Evolutionary conservation across 768 basidiomycete genomes (phyloP).

Genomic region (Tulasnella sp.): DNA sequence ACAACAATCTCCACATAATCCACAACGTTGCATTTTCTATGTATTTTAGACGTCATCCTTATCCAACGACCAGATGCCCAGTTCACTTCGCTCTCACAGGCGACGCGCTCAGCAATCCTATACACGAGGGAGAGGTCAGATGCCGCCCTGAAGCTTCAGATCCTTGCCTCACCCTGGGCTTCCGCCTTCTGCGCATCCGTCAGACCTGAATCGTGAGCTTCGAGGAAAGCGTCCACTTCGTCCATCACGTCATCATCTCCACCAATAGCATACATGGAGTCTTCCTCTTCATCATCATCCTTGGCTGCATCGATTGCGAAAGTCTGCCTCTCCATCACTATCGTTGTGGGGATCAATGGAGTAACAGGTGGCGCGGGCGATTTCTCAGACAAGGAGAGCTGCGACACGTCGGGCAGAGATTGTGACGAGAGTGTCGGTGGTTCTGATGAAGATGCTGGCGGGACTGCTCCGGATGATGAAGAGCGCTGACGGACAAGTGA

Average conservation of each 20-base stretch:
- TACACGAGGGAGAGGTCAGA: background rate
- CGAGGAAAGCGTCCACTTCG: constrained; percentile 91
- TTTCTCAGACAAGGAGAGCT: constrained; percentile 38
- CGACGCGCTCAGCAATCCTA: background rate
- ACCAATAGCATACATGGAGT: constrained; percentile 51
- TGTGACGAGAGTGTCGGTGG: constrained; percentile 34
- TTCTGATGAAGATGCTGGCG: constrained; percentile 32
- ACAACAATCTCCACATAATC: background rate
- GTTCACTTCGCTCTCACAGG: background rate
- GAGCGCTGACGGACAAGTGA: constrained; percentile 53
- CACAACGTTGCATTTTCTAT: constrained; percentile 4
- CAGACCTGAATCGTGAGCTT: constrained; percentile 85
- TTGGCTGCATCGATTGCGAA: constrained; percentile 97
- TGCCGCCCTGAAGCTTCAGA: background rate
- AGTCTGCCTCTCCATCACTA: constrained; percentile 84
- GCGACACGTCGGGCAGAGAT: constrained; percentile 46
- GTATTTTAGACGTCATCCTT: background rate
- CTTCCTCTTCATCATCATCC: constrained; percentile 72
- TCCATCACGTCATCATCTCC: constrained; percentile 77
- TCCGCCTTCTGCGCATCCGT: constrained; percentile 74
- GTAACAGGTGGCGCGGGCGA: constrained; percentile 54
- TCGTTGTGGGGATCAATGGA: constrained; percentile 49
- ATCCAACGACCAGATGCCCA: background rate
- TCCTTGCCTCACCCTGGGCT: constrained; percentile 39
- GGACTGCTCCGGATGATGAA: constrained; percentile 38